These are phyloP conservation scores for Marasmius oreades DNA, from an alignment of 1,284 basidiomycete species.

Conservation along the genomic window DNA sequence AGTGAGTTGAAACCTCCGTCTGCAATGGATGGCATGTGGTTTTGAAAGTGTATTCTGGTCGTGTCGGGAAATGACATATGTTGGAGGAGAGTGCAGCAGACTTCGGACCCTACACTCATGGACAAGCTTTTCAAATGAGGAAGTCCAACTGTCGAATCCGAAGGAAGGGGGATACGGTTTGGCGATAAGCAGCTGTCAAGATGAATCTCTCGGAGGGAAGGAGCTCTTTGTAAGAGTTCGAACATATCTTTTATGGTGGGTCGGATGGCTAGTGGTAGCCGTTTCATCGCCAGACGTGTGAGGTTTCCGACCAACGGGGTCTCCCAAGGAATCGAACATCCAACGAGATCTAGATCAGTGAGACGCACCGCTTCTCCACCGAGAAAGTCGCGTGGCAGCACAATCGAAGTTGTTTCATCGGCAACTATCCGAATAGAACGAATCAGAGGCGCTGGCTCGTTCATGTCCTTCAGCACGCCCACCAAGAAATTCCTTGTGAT, in stretches of 20 bases:
- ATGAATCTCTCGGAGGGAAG: neutral
- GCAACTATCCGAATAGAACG: neutral
- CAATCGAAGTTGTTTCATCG: neutral
- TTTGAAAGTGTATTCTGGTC: neutral
- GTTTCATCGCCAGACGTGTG: neutral
- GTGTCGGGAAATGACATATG: neutral
- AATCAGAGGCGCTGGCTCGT: neutral
- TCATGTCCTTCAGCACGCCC: neutral
- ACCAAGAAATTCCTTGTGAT: neutral
- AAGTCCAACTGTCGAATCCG: neutral
- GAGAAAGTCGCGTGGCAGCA: neutral
- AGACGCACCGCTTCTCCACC: neutral
- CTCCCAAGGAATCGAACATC: neutral
- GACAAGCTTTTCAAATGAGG: neutral
- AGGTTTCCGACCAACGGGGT: neutral
- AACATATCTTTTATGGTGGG: neutral
- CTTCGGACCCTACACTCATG: neutral
- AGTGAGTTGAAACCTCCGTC: neutral
- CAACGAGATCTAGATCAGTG: neutral
- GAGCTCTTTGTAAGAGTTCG: neutral
- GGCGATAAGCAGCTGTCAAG: neutral
- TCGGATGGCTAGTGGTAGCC: neutral
- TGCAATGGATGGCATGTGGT: neutral
- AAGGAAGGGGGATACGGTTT: neutral
- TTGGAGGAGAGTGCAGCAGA: neutral